A percentile compares a stretch with the other conserved stretches of the same genome.
phyloP scores from a whole-genome alignment of 345 rosid species.

The Punica granatum region DNA sequence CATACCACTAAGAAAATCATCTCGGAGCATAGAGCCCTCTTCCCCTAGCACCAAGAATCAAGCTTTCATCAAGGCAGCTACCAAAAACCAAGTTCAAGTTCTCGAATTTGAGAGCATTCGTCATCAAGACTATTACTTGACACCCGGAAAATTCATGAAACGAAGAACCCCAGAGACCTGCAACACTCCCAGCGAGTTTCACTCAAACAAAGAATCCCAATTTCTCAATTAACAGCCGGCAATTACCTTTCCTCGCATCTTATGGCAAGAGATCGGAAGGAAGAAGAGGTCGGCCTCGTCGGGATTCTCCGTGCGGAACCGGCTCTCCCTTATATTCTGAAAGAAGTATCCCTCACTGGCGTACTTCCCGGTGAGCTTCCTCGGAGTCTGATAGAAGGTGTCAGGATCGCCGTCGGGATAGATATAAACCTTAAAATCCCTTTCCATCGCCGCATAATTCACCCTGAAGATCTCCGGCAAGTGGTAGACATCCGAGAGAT shows the following conservation, averaged over 20 bases:
- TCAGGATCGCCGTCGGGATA: slow-evolving; percentile 95
- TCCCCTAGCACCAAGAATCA: background rate
- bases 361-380: slow-evolving; percentile 89
- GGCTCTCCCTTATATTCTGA: slow-evolving; percentile 77
- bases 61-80: background rate
- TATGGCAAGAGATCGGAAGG: slow-evolving; percentile 91
- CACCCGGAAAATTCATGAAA: background rate
- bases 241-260: slow-evolving; percentile 95
- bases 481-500: slow-evolving; percentile 50
- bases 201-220: background rate
- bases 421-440: slow-evolving; percentile 68
- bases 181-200: background rate
- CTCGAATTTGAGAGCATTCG: background rate
- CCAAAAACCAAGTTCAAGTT: background rate
- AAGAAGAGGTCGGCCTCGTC: slow-evolving; percentile 85
- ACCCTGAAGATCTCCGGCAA: slow-evolving; percentile 49
- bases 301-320: slow-evolving; percentile 68
- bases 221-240: background rate
- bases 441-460: slow-evolving; percentile 79
- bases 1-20: background rate
- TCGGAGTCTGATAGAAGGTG: slow-evolving; percentile 82
- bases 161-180: too few relatives aligned
- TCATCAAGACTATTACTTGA: background rate
- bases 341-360: slow-evolving; percentile 99
- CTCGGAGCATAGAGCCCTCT: background rate